phyloP scores from a whole-genome alignment of 2,329 filamentous ascomycete species.

The Sclerotinia subarctica region DNA sequence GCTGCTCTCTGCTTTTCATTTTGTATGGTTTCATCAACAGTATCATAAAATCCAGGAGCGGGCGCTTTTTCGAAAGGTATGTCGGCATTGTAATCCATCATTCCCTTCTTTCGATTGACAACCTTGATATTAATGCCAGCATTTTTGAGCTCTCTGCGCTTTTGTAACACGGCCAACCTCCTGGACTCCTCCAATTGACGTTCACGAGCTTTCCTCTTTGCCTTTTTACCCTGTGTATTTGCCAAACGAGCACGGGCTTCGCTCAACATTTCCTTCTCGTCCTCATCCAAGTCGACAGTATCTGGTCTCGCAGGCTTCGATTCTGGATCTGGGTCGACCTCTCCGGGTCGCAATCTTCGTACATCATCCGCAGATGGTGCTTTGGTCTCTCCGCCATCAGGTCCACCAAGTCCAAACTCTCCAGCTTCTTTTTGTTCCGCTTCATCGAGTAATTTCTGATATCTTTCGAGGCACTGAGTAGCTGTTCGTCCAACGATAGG shows the following conservation, averaged over 20 bases:
- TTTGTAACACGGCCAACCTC: slow-evolving; percentile 84
- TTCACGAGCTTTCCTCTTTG: slow-evolving; percentile 94
- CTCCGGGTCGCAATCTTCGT: slow-evolving; percentile 80
- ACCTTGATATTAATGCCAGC: slow-evolving; percentile 98
- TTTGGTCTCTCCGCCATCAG: slow-evolving; percentile 78
- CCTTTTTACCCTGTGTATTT: slow-evolving; percentile 98
- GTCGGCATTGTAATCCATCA: slow-evolving; percentile 99
- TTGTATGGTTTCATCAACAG: slow-evolving; percentile 69
- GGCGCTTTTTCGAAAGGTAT: slow-evolving; percentile 96
- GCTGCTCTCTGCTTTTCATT: slow-evolving; percentile 83
- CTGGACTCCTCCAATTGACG: slow-evolving; percentile 93
- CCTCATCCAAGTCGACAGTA: slow-evolving; percentile 96
- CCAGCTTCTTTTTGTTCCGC: slow-evolving; percentile 84
- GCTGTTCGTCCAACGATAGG: slow-evolving; percentile 94
- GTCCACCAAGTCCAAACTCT: slow-evolving; percentile 77
- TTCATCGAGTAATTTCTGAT: slow-evolving; percentile 94
- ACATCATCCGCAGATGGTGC: slow-evolving; percentile 93
- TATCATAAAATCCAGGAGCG: slow-evolving; percentile 88
- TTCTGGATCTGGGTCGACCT: slow-evolving; percentile 96
- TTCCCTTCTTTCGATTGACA: slow-evolving; percentile 82
- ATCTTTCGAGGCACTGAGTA: slow-evolving; percentile 94
- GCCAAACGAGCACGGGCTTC: slow-evolving; percentile 94
- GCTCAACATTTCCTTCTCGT: slow-evolving; percentile 99
- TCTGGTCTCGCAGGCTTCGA: slow-evolving; percentile 93
- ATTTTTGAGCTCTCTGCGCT: slow-evolving; percentile 93